Evolutionary conservation across 257 asterid genomes (phyloP), one percentile per base, ranked within the genome.

Genomic region (Ajuga chamaepitys): DNA sequence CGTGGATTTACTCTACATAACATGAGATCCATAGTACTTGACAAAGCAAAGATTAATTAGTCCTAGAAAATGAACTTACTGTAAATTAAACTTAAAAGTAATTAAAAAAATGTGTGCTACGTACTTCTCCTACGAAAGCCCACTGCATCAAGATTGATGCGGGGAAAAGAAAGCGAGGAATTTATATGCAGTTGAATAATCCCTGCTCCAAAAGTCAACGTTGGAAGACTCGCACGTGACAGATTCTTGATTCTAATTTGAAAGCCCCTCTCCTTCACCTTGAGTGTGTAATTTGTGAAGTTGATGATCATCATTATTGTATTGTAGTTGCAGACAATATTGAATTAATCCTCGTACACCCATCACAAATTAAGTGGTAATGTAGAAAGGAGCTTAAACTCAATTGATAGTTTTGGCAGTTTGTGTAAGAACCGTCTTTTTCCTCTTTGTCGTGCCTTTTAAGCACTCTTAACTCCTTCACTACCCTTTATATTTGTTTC

Each of bases 391-490:
- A 46, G 41, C 58, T 53, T 34, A 56, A 17, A 62, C 30, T 66
- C 56, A 32, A 68, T 59, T 67, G 61, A 70, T 66, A 70, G 14
- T 77, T 74, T 62, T 66, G 76, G 62, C 69, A 67, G 73, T 67
- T 58, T 68, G 66, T 62, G 63, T 76, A 58, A 62, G 62, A 64
- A 80, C 91, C 83, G 65, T 78, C 86, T 54, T 65, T 80, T 70
- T 75, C 77, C 61, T 53, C 58, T 51, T 61, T 83, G 41, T 55
- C 96, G 84, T 88, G 95, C 95, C 96, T 88, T 88, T 77, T 77
- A 86, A 88, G 92, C 87, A 82, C 84, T 74, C 88, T 73, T 75
- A 52, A 26, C 68, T 62, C 56, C 17, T 70, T 9, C 64, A 4
- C 63, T 1, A n/a, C 54, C 44, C 47, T 37, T 58, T 71, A 47